Conservation (phyloP, 176 grass and related monocot species). For the Thalia dealbata region DNA sequence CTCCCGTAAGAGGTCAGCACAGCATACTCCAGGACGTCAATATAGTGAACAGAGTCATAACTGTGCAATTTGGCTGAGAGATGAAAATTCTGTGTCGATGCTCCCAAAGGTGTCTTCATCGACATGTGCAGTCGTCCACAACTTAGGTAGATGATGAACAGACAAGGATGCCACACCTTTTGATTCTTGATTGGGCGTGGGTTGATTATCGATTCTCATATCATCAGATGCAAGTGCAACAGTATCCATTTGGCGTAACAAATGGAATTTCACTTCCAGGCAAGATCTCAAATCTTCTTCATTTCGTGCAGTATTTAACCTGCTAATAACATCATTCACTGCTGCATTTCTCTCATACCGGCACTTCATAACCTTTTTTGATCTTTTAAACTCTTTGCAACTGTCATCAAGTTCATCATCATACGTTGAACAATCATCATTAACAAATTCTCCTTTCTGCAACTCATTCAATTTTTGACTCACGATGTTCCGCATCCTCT, state of each 20-base stretch:
- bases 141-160: slow-evolving; percentile 29
- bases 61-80: slow-evolving; percentile 25
- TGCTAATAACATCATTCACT: slow-evolving; percentile 45
- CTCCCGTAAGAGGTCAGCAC: too few relatives aligned
- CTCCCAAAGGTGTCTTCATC: slow-evolving; percentile 27
- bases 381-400: slow-evolving; percentile 5
- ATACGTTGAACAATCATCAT: slow-evolving; percentile 25
- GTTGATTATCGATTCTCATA: background rate
- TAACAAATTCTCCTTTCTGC: slow-evolving; percentile 16
- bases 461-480: slow-evolving; percentile 62
- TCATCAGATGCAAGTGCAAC: slow-evolving; percentile 11
- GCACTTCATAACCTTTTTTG: slow-evolving; percentile 25
- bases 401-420: slow-evolving; percentile 27
- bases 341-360: slow-evolving; percentile 33
- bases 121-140: slow-evolving; percentile 27
- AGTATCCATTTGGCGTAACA: background rate
- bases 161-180: slow-evolving; percentile 1
- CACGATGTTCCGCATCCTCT: slow-evolving; percentile 42
- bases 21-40: too few relatives aligned
- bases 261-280: slow-evolving; percentile 23
- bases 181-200: slow-evolving; percentile 12
- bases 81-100: slow-evolving; percentile 37
- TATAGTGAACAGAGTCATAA: slow-evolving; percentile 27
- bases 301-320: slow-evolving; percentile 41
- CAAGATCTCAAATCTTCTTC: slow-evolving; percentile 64